Percentiles rank a stretch among this genome's conserved stretches.
These are phyloP conservation scores for Angophora floribunda DNA, from an alignment of 345 rosid species.

Conservation along the genomic window DNA sequence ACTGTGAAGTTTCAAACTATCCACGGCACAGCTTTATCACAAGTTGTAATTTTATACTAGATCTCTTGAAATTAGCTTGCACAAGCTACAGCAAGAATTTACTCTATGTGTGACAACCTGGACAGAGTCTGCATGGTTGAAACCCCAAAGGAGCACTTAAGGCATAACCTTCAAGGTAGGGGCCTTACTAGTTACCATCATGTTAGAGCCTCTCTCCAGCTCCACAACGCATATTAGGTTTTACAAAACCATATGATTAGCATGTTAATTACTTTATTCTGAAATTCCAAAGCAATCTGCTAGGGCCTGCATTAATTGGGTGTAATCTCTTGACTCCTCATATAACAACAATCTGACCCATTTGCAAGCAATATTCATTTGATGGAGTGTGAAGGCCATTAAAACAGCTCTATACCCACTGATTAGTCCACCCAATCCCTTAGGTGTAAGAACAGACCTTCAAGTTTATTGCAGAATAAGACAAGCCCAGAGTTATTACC, in stretches of 20 bases:
- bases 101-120: neutral
- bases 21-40: neutral
- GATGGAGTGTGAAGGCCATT: neutral
- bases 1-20: neutral
- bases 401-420: neutral
- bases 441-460: neutral
- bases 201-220: neutral
- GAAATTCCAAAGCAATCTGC: neutral
- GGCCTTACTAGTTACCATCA: neutral
- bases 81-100: neutral
- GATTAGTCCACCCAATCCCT: neutral
- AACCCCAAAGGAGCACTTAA: neutral
- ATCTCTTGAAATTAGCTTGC: neutral
- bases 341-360: neutral
- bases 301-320: neutral
- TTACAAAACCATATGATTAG: neutral
- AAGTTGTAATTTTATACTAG: neutral
- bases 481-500: constrained; percentile 21
- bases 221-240: neutral
- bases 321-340: neutral
- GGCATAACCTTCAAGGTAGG: neutral
- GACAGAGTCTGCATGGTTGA: neutral
- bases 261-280: neutral
- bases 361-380: neutral
- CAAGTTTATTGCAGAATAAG: constrained; percentile 1